Percentiles rank a stretch among this genome's conserved stretches.
Evolutionary conservation across 1,284 basidiomycete genomes (phyloP).

Genomic region (Rhizopogon parksii): DNA sequence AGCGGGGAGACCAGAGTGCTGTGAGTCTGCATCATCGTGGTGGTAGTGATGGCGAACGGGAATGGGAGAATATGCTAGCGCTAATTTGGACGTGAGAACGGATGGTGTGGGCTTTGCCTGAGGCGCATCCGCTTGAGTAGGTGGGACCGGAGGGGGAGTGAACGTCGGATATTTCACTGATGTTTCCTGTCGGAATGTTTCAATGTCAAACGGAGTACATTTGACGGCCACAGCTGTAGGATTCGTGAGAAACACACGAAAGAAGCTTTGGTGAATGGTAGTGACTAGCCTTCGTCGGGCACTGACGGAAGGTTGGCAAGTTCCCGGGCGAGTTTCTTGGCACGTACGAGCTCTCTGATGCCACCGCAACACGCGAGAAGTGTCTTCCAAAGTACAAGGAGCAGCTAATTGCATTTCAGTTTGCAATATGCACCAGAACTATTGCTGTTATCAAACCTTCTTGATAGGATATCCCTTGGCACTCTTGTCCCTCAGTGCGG

Average conservation of each 20-base stretch:
- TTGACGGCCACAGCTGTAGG: constrained; percentile 56
- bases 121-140: constrained; percentile 24
- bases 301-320: constrained; percentile 62
- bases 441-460: constrained; percentile 49
- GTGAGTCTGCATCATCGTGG: constrained; percentile 62
- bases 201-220: constrained; percentile 83
- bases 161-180: constrained; percentile 94
- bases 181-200: constrained; percentile 82
- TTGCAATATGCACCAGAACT: constrained; percentile 1
- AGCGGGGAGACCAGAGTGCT: constrained; percentile 34
- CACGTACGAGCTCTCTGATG: constrained; percentile 76
- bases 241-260: not conserved
- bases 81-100: constrained; percentile 57
- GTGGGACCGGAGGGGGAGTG: constrained; percentile 44
- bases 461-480: constrained; percentile 95
- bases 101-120: constrained; percentile 34
- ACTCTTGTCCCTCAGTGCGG: constrained; percentile 87
- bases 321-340: constrained; percentile 83
- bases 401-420: constrained; percentile 46
- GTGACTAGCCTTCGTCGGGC: constrained; percentile 52
- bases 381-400: constrained; percentile 96
- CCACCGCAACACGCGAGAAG: constrained; percentile 91
- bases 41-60: constrained; percentile 90
- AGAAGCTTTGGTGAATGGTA: constrained; percentile 4
- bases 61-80: constrained; percentile 86